phyloP scores from a whole-genome alignment of 2,329 filamentous ascomycete species.

The Geosmithia morbida region DNA sequence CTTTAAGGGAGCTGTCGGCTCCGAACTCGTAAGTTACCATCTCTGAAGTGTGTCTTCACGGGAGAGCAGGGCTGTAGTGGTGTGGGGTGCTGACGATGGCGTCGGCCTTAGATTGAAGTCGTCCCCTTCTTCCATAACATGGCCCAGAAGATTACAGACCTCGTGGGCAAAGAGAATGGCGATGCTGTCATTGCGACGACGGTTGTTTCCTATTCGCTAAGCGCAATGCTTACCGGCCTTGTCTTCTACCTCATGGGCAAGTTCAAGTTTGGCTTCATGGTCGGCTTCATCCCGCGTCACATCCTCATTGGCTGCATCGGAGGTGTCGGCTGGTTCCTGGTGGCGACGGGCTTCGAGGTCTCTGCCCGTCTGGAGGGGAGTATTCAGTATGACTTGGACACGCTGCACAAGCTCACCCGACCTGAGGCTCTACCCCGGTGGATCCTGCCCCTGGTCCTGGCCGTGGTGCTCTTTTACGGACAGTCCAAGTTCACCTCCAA shows the following conservation, averaged over 20 bases:
- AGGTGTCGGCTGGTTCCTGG: conserved; percentile 88
- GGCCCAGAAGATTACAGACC: conserved; percentile 72
- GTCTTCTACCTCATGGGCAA: conserved; percentile 87
- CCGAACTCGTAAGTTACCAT: conserved; percentile 56
- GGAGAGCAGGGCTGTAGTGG: no score
- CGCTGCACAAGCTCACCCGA: conserved; percentile 59
- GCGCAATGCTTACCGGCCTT: conserved; percentile 77
- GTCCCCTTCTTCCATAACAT: conserved; percentile 99
- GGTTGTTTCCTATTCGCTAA: conserved; percentile 79
- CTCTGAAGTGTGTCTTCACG: no score
- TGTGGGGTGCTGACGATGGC: neutral
- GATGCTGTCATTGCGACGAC: conserved; percentile 87
- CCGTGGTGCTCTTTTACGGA: conserved; percentile 60
- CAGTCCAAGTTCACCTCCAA: conserved; percentile 68
- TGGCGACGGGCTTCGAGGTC: conserved; percentile 86
- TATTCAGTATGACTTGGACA: conserved; percentile 66
- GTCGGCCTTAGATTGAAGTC: conserved; percentile 60
- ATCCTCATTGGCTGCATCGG: conserved; percentile 96
- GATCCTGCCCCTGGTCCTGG: conserved; percentile 64
- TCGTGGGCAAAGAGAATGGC: conserved; percentile 66
- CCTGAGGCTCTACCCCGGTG: conserved; percentile 68
- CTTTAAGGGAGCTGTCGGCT: conserved; percentile 84
- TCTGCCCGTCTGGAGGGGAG: conserved; percentile 78
- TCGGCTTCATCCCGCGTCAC: conserved; percentile 92
- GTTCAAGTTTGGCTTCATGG: conserved; percentile 78